Conservation (phyloP, 129 eudicot species). For the Chrysanthemum lavandulifolium region DNA sequence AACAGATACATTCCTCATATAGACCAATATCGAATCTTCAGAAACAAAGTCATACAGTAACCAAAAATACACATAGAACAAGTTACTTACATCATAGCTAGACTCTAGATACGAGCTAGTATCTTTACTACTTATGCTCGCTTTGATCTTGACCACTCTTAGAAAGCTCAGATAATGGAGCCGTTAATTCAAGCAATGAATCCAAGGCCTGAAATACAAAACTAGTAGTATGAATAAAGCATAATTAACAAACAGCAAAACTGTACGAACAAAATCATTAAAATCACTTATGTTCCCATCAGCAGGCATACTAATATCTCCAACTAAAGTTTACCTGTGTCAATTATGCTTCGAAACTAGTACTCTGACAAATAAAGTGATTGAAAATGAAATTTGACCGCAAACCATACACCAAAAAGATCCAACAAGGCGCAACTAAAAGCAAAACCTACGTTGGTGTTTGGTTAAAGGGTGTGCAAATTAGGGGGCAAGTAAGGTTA, state of each 20-base stretch:
- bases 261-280: background rate
- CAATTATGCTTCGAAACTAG: background rate
- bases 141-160: slow-evolving; percentile 22
- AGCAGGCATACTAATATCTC: slow-evolving; percentile 3
- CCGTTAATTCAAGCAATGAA: slow-evolving; percentile 70
- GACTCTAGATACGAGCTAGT: slow-evolving; percentile 39
- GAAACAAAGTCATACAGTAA: background rate
- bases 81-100: slow-evolving; percentile 49
- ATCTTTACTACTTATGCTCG: slow-evolving; percentile 31
- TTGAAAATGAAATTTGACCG: background rate
- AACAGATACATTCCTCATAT: slow-evolving; percentile 1
- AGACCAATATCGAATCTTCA: background rate
- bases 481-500: too few species aligned
- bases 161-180: slow-evolving; percentile 40
- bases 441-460: background rate
- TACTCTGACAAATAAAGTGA: background rate
- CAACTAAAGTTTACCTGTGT: slow-evolving; percentile 2
- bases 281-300: background rate
- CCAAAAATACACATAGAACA: slow-evolving; percentile 8
- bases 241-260: background rate
- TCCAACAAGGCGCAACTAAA: background rate
- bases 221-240: background rate
- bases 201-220: slow-evolving; percentile 63
- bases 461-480: too few species aligned
- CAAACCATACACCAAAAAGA: slow-evolving; percentile 12